Conservation (phyloP, 495 filamentous ascomycete genomes). For the Poronia punctata region DNA sequence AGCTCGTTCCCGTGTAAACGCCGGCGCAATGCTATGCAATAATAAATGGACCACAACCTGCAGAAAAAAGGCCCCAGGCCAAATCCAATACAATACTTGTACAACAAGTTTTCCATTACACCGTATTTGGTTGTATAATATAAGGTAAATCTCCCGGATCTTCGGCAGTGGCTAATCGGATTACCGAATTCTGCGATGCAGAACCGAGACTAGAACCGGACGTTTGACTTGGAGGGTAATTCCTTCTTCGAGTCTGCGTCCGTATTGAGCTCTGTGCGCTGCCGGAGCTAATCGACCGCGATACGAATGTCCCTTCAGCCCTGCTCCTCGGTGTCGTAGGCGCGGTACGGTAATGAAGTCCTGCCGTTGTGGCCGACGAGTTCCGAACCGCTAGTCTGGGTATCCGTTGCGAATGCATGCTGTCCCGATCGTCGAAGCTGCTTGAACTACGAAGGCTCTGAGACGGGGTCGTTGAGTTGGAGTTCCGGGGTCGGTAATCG, state of each 20-base stretch:
- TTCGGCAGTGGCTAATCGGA: slow-evolving; percentile 30
- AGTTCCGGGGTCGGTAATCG: slow-evolving; percentile 34
- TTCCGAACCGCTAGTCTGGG: slow-evolving; percentile 19
- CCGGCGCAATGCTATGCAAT: too few species aligned
- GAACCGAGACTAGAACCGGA: slow-evolving; percentile 37
- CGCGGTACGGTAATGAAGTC: slow-evolving; percentile 40
- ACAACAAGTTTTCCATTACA: neutral
- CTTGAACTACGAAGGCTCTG: slow-evolving; percentile 13
- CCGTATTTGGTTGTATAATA: slow-evolving; percentile 27
- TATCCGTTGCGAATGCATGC: slow-evolving; percentile 15
- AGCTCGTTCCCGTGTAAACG: too few species aligned
- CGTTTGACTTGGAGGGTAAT: slow-evolving; percentile 30
- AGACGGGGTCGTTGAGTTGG: slow-evolving; percentile 19
- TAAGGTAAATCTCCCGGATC: slow-evolving; percentile 36
- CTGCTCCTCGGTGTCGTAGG: slow-evolving; percentile 45
- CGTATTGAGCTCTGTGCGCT: slow-evolving; percentile 37
- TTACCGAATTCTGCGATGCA: slow-evolving; percentile 28
- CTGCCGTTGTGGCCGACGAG: slow-evolving; percentile 32
- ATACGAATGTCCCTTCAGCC: slow-evolving; percentile 13
- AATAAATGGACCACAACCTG: too few species aligned
- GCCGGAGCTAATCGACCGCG: slow-evolving; percentile 28
- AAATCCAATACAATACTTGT: too few species aligned
- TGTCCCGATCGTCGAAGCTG: slow-evolving; percentile 24
- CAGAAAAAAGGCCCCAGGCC: too few species aligned
- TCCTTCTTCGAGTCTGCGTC: slow-evolving; percentile 28